Conservation (phyloP, 805 yeast species). For the Pichia occidentalis region DNA sequence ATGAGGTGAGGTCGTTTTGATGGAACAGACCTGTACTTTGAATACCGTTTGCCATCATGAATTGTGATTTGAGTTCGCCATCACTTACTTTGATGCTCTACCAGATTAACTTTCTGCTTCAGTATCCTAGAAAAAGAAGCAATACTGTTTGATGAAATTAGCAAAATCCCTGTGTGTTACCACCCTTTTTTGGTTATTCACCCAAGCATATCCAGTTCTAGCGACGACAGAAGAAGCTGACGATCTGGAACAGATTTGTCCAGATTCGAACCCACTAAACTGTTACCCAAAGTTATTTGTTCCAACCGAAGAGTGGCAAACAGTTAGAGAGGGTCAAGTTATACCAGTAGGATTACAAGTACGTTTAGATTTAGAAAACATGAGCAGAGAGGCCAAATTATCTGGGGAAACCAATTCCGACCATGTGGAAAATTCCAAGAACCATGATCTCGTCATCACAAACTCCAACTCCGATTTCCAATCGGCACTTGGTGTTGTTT, state of each 20-base stretch:
- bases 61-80: no score
- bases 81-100: no score
- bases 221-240: neutral
- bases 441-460: slow-evolving; percentile 12
- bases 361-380: slow-evolving; percentile 66
- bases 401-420: neutral
- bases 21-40: no score
- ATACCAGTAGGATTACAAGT: slow-evolving; percentile 80
- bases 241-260: slow-evolving; percentile 32
- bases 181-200: neutral
- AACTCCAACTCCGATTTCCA: slow-evolving; percentile 4
- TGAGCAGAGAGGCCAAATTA: slow-evolving; percentile 61
- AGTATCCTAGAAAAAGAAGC: no score
- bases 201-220: slow-evolving; percentile 2
- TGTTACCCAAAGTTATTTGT: slow-evolving; percentile 62
- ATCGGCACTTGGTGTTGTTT: slow-evolving; percentile 5
- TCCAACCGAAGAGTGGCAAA: slow-evolving; percentile 65
- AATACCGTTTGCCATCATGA: no score
- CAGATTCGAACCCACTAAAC: slow-evolving; percentile 35
- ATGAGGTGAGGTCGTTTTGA: no score
- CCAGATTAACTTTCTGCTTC: no score
- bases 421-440: slow-evolving; percentile 1
- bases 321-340: slow-evolving; percentile 60
- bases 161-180: no score
- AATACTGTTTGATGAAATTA: no score